Conservation (phyloP, 2,329 filamentous ascomycete genomes). For the Neopestalotiopsis sp. region DNA sequence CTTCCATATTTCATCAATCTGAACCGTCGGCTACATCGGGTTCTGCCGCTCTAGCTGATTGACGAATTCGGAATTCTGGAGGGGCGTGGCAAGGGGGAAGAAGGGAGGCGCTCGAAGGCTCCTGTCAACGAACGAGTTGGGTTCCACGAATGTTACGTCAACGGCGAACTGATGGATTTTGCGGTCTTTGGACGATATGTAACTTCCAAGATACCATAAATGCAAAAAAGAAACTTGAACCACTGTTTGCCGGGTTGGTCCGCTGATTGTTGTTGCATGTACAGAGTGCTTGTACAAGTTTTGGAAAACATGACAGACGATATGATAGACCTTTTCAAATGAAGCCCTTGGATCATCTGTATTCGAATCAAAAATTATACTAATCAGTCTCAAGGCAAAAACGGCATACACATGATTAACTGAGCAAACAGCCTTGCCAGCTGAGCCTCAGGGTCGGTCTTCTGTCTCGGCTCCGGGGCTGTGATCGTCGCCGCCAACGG, state of each 20-base stretch:
- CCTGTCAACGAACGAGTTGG: slow-evolving; percentile 28
- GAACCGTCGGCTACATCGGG: background rate
- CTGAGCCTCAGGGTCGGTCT: background rate
- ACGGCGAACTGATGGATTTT: slow-evolving; percentile 8
- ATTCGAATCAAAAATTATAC: too few relatives aligned
- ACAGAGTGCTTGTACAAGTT: background rate
- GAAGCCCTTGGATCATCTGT: too few relatives aligned
- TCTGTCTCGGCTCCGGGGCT: slow-evolving; percentile 4
- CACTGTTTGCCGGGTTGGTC: background rate
- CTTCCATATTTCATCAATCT: background rate
- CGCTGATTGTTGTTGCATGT: background rate
- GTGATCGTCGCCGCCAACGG: slow-evolving; percentile 5
- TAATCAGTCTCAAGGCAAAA: too few relatives aligned
- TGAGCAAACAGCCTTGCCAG: background rate
- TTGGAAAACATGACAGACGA: too few relatives aligned
- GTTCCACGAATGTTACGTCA: slow-evolving; percentile 36
- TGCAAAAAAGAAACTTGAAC: slow-evolving; percentile 13
- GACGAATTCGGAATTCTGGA: slow-evolving; percentile 22
- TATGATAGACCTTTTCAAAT: too few relatives aligned
- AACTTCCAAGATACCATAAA: slow-evolving; percentile 11
- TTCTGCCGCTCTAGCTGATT: background rate
- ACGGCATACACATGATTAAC: background rate
- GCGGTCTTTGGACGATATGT: background rate
- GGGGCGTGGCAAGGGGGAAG: slow-evolving; percentile 21
- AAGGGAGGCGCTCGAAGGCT: slow-evolving; percentile 20